These are phyloP conservation scores for Suhomyces ambrosiae DNA, from an alignment of 1,139 yeast species.

Conservation along the genomic window DNA sequence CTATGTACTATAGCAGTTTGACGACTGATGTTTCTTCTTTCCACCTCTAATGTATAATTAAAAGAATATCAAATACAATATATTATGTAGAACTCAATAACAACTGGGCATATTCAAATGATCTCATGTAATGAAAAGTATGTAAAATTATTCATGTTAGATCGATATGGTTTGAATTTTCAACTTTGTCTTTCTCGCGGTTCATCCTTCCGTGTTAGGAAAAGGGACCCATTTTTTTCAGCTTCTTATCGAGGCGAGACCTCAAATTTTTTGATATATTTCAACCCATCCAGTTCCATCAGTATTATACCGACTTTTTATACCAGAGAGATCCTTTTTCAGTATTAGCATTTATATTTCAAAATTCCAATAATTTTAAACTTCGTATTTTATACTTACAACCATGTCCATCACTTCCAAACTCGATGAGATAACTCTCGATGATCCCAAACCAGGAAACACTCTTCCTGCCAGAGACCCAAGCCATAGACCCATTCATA, in stretches of 20 bases:
- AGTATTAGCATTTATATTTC: too few relatives aligned
- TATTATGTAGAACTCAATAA: too few relatives aligned
- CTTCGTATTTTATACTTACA: not conserved
- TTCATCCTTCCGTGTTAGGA: constrained; percentile 5
- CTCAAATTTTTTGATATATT: too few relatives aligned
- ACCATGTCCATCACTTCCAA: constrained; percentile 1
- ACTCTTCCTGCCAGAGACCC: constrained; percentile 34
- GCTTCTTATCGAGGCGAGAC: too few relatives aligned
- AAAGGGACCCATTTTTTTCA: constrained; percentile 4
- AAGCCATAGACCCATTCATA: constrained; percentile 56
- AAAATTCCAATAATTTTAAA: not conserved
- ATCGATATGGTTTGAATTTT: too few relatives aligned
- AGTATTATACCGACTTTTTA: too few relatives aligned
- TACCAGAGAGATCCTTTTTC: too few relatives aligned
- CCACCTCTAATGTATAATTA: constrained; percentile 12
- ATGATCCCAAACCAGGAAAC: not conserved
- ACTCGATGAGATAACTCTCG: constrained; percentile 1
- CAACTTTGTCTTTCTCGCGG: constrained; percentile 1
- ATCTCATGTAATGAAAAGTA: too few relatives aligned
- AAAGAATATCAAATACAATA: constrained; percentile 5
- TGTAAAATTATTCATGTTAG: too few relatives aligned
- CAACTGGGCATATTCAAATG: not conserved
- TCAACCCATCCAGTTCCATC: too few relatives aligned
- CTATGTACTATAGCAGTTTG: constrained; percentile 11
- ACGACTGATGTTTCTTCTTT: constrained; percentile 6